Conservation (phyloP, 163 green algal genomes). For the Volvox carteri region DNA sequence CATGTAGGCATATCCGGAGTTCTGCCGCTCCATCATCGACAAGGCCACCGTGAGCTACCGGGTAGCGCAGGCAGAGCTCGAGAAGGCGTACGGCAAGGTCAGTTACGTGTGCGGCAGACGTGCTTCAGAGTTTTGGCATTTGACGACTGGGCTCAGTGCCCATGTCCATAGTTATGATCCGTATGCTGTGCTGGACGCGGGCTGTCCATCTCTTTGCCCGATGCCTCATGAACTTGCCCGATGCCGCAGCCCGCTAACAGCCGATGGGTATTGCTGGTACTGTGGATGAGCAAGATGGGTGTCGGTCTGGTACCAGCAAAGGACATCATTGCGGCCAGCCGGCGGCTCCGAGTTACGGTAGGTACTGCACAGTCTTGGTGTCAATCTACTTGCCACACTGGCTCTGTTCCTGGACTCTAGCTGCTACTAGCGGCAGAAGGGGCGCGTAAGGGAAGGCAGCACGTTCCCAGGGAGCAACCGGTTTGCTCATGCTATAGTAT, state of each 20-base stretch:
- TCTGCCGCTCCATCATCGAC: conserved; percentile 79
- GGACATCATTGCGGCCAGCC: conserved; percentile 74
- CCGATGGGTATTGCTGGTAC: conserved; percentile 75
- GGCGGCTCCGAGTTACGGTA: conserved; percentile 81
- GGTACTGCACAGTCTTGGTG: conserved; percentile 36
- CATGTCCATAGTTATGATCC: too few relatives aligned
- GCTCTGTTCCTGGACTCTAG: too few relatives aligned
- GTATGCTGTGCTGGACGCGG: too few relatives aligned
- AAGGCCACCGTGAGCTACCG: conserved; percentile 64
- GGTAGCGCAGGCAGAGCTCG: conserved; percentile 70
- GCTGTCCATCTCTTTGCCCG: too few relatives aligned
- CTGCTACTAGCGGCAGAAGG: too few relatives aligned
- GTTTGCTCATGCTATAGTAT: too few relatives aligned
- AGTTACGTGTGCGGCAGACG: background rate
- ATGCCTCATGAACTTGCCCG: too few relatives aligned
- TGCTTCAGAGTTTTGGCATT: too few relatives aligned
- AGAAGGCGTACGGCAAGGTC: conserved; percentile 77
- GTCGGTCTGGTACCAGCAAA: conserved; percentile 77
- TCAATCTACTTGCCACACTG: too few relatives aligned
- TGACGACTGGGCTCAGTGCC: too few relatives aligned
- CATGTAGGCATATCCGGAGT: conserved; percentile 86
- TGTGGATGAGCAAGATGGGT: conserved; percentile 87
- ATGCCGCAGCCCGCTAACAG: conserved; percentile 70
- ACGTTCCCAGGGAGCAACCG: too few relatives aligned
- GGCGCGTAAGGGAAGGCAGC: too few relatives aligned